A percentile compares a stretch with the other conserved stretches of the same genome.
Evolutionary conservation across 2,329 filamentous ascomycete species (phyloP).

Genomic region (Aspergillus sp.): DNA sequence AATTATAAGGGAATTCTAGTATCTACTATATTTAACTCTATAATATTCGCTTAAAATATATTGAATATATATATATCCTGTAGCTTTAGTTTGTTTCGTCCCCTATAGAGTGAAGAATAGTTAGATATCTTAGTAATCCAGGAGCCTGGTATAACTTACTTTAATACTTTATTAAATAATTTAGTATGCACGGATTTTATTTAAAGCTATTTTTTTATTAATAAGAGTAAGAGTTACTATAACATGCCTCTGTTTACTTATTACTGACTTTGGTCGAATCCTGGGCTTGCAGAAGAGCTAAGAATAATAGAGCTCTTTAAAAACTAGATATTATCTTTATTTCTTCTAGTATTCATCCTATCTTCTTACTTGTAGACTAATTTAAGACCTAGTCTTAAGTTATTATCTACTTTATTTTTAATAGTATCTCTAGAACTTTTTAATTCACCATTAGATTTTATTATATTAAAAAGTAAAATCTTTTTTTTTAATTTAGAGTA

Average conservation of each 20-base stretch:
- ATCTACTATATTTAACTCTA: too few species aligned
- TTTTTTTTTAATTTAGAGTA: too few species aligned
- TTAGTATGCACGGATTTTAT: constrained; percentile 5
- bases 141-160: not conserved
- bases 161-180: constrained; percentile 2
- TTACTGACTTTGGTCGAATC: constrained; percentile 11
- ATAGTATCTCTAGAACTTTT: too few species aligned
- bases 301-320: too few species aligned
- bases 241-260: constrained; percentile 10
- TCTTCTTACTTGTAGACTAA: constrained; percentile 1
- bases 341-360: too few species aligned
- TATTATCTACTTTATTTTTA: not conserved
- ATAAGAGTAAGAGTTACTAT: constrained; percentile 5
- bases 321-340: too few species aligned
- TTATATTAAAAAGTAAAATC: too few species aligned
- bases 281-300: not conserved
- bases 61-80: constrained; percentile 7
- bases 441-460: too few species aligned
- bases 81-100: constrained; percentile 11
- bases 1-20: too few species aligned
- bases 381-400: not conserved
- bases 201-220: constrained; percentile 10
- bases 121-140: constrained; percentile 5
- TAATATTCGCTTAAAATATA: constrained; percentile 5
- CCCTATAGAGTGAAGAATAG: constrained; percentile 10